Evolutionary conservation across 371 early-diverging fungal species (phyloP).

Genomic region (Basidiobolus meristosporus): DNA sequence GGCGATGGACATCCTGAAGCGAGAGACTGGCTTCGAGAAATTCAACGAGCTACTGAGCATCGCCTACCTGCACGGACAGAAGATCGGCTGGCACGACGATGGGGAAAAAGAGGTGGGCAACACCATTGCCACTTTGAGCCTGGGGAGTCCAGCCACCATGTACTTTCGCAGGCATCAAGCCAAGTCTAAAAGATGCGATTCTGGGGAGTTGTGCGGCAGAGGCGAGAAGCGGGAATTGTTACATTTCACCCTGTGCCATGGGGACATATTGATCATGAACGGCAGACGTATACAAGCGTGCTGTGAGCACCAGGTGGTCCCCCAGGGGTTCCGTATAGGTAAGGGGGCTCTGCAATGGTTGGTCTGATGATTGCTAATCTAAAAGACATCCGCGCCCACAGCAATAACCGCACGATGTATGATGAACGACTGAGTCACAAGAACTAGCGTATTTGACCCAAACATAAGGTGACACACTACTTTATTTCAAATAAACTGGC

Average conservation of each 20-base stretch:
- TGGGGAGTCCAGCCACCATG: not conserved
- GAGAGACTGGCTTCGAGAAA: not conserved
- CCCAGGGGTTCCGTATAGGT: not conserved
- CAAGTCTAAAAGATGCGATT: too few relatives aligned
- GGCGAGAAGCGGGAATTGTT: not conserved
- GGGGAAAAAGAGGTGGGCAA: not conserved
- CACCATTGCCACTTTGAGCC: not conserved
- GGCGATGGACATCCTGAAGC: not conserved
- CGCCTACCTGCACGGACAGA: not conserved
- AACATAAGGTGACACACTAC: too few relatives aligned
- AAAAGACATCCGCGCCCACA: too few relatives aligned
- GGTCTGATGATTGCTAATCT: too few relatives aligned
- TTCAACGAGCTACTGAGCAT: not conserved
- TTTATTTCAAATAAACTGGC: too few relatives aligned
- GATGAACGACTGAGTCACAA: too few relatives aligned
- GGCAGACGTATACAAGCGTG: not conserved
- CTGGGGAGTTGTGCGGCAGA: not conserved
- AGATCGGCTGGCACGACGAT: conserved; percentile 1
- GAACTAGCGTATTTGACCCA: too few relatives aligned
- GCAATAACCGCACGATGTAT: too few relatives aligned
- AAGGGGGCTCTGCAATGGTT: too few relatives aligned
- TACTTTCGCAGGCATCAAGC: not conserved
- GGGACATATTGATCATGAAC: not conserved
- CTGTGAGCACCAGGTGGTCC: not conserved
- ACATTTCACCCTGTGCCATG: not conserved